Evolutionary conservation across 371 early-diverging fungal genomes (phyloP), one percentile per base, ranked within the genome.

Genomic region (Lichtheimia ramosa): DNA sequence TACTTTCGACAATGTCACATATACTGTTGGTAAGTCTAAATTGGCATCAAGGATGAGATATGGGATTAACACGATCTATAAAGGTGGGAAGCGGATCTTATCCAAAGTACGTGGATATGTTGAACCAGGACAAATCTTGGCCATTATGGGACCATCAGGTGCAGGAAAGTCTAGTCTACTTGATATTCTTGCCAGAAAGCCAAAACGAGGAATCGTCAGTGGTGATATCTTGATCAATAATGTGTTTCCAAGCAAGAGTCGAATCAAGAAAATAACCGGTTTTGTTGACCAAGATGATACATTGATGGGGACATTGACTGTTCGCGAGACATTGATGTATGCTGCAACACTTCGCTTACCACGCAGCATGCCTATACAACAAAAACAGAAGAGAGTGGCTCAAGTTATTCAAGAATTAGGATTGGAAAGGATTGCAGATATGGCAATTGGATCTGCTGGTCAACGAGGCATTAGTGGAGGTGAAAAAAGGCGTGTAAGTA

Each of bases 211-310:
- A n/a, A 77, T 75, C 10, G 86, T 95, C 13, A 74, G 77, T n/a
- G 99, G 99, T 0, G 82, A 88, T n/a, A 90, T 97, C 5, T 78
- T 89, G 23, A 83, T 97, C 16, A 97, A 99, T 63, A 93, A 92
- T 3, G 62, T 68, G 42, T 75, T 79, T 3, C 84, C 89, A 16
- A 82, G 75, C 3, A 68, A 77, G 34, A 68, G 59, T 7, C 81
- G 82, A 39, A 87, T 78, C 63, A 85, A 86, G 51, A 84, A 79
- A 27, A 75, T 89, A 50, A 84, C 81, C 2, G 93, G 96, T n/a
- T 96, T 85, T 74, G 96, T 96, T 0, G 93, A 94, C 66, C 97
- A 97, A 66, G 96, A 96, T 58, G 96, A 96, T 66, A 82, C 88
- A 2, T 73, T 95, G 25, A 89, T 93, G 82, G 80, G 87, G 0